Evolutionary conservation across 2,329 filamentous ascomycete species (phyloP), one percentile per base, ranked within the genome.

Genomic region (Exophiala sp.): DNA sequence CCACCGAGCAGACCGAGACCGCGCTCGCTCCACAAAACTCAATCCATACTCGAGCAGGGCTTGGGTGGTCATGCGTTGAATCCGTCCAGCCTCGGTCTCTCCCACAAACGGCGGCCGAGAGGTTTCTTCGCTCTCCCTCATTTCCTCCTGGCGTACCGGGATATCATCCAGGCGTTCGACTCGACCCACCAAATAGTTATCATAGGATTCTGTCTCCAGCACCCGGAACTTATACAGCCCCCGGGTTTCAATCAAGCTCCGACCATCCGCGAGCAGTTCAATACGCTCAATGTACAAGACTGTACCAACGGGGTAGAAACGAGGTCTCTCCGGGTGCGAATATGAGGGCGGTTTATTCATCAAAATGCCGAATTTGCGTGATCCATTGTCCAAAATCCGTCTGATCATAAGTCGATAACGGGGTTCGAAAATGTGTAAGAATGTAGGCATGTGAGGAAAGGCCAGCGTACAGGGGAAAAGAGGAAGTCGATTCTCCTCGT

Each of bases 381-480:
- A 80, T 0, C 82, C 81, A 48, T 62, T 72, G 55, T 89, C 84
- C 46, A 94, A 72, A 0, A 81, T 85, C 29, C 88, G 80, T 40
- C 85, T 78, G 30, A 95, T 84, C 88, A 95, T 93, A n/a, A 93
- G 74, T 6, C 88, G 81, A 64, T 95, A 95, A 5, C 86, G 79
- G n/a, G 87, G 86, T 65, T 95, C 90, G 63, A 95, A 95, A n/a
- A 96, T 80, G 61, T 94, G 86, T 2, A 95, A 72, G 59, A 93
- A 93, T 0, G 87, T 90, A 0, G 85, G 88, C 80, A 91, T 88
- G 1, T 77, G 74, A 1, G 90, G 90, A 59, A 93, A 91, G 0
- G 87, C 79, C 7, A 94, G 68, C 0, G 88, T 88, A 67, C 86
- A 93, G 24, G 94, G 78, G 59, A 95, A 95, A 0, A 95, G 71